Conservation (phyloP, 129 eudicot genomes). For the Escallonia rubra region DNA sequence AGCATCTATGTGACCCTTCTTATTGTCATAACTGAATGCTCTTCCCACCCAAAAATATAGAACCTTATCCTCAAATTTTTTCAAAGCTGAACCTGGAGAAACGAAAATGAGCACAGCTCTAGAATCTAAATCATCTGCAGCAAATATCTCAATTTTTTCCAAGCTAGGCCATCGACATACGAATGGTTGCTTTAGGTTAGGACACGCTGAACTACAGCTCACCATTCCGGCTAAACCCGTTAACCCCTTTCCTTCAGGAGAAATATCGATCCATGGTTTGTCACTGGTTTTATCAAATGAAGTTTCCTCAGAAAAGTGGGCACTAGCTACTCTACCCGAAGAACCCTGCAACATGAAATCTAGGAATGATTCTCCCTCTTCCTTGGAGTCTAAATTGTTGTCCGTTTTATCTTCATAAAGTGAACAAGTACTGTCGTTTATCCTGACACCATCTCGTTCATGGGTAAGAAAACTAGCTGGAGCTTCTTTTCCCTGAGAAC, state of each 20-base stretch:
- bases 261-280: conserved; percentile 9
- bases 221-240: conserved; percentile 1
- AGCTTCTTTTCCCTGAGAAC: conserved; percentile 18
- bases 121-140: conserved; percentile 47
- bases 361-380: neutral
- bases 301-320: conserved; percentile 1
- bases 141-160: conserved; percentile 37
- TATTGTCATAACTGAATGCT: conserved; percentile 25
- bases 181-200: conserved; percentile 20
- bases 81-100: conserved; percentile 26
- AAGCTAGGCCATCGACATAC: conserved; percentile 66
- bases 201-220: conserved; percentile 14
- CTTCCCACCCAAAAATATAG: conserved; percentile 74
- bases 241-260: conserved; percentile 22
- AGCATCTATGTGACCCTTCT: conserved; percentile 15
- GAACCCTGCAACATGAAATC: conserved; percentile 17
- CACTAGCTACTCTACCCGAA: conserved; percentile 8
- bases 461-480: conserved; percentile 4
- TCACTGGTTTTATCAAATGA: conserved; percentile 11
- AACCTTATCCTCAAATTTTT: conserved; percentile 25
- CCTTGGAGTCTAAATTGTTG: conserved; percentile 9
- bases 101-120: conserved; percentile 33
- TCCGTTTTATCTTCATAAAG: conserved; percentile 8
- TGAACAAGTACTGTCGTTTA: conserved; percentile 9
- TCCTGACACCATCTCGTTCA: conserved; percentile 14